Evolutionary conservation across 805 yeast species (phyloP), one percentile per base, ranked within the genome.

Genomic region (Candida ipomoeae): DNA sequence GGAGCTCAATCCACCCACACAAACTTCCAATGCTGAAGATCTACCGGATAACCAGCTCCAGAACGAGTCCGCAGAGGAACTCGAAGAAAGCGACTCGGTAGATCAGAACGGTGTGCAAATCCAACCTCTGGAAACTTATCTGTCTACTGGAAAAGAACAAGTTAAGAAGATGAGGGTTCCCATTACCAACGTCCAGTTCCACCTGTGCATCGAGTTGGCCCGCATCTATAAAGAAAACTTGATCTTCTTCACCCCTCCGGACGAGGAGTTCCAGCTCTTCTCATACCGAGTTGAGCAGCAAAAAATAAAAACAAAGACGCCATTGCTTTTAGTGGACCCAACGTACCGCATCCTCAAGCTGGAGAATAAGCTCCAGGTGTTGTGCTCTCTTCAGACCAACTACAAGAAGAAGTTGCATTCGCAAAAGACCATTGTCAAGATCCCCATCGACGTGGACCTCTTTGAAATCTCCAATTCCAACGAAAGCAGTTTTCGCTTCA

Each of bases 161-260:
- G 38, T 55, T 29, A 32, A 18, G 11, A 23, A 23, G 18, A 48
- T 46, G 47, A 53, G 56, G 32, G 60, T 72, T 6, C 75, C 77
- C 11, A 64, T 73, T 31, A 53, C 67, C 4, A 69, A 71, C 48
- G 68, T 70, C 31, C 77, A 70, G 74, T 58, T 70, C 71, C 66
- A 74, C 59, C 71, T 89, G 68, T 89, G 96, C 69, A 95, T 89
- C n/a, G 75, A 86, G 46, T 68, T 89, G 36, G 80, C 84, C 2
- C 75, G 83, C 46, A 78, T 87, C 55, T 95, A 91, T 64, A 64
- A 70, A 15, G 76, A 78, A 6, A 84, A 89, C 57, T 78, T 82
- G 50, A 81, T 91, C 32, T 80, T 84, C 29, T 91, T 90, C 64
- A 81, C 86, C 15, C 97, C 97, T 14, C 97, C 97, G 0, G 97